Evolutionary conservation across 805 yeast genomes (phyloP).

Genomic region (Candida tallmaniae): DNA sequence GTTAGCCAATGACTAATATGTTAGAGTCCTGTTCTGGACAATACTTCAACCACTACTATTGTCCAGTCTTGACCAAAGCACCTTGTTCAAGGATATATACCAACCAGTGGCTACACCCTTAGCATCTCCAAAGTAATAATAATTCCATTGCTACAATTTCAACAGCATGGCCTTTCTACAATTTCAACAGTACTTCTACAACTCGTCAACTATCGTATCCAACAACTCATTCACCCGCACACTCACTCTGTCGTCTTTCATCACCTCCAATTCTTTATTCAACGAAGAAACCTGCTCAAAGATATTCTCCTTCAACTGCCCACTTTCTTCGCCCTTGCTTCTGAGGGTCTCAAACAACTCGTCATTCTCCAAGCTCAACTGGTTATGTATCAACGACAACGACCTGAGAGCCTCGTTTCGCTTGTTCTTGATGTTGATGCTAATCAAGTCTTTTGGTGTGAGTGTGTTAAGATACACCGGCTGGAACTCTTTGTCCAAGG

Average conservation of each 20-base stretch:
- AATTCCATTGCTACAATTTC: too few relatives aligned
- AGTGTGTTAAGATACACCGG: slow-evolving; percentile 27
- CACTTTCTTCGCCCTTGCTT: slow-evolving; percentile 17
- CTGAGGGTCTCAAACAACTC: slow-evolving; percentile 22
- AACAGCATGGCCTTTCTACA: too few relatives aligned
- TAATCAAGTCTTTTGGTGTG: slow-evolving; percentile 28
- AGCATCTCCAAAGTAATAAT: too few relatives aligned
- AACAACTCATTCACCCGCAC: slow-evolving; percentile 22
- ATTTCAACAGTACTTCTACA: too few relatives aligned
- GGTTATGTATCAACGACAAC: slow-evolving; percentile 31
- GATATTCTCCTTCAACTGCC: slow-evolving; percentile 17
- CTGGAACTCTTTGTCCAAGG: slow-evolving; percentile 11
- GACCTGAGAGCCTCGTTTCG: slow-evolving; percentile 21
- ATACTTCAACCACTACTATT: too few relatives aligned
- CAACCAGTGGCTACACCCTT: too few relatives aligned
- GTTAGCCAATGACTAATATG: too few relatives aligned
- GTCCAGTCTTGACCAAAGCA: too few relatives aligned
- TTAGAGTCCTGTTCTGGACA: too few relatives aligned
- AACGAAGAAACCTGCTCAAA: slow-evolving; percentile 18
- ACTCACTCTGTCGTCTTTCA: slow-evolving; percentile 15
- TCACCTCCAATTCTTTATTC: slow-evolving; percentile 16
- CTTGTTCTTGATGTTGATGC: slow-evolving; percentile 21
- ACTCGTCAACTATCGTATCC: slow-evolving; percentile 11
- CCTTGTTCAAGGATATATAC: too few relatives aligned
- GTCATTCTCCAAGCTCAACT: slow-evolving; percentile 31